Base-by-base conservation (phyloP, 495 filamentous ascomycete genomes). In the Aspergillus cristatus region DNA sequence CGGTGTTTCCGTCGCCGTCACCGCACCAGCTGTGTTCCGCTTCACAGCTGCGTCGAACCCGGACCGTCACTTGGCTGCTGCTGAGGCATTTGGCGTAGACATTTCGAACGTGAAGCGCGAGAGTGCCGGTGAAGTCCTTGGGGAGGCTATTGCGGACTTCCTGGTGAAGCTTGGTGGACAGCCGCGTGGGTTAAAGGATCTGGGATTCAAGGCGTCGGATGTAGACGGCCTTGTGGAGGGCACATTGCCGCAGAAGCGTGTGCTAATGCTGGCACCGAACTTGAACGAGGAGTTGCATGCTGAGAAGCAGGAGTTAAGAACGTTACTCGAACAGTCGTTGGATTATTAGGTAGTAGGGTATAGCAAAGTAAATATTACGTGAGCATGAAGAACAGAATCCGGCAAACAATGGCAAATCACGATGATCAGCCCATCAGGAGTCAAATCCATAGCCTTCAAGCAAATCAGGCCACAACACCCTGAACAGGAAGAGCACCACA, bases 1-100 rank as follows among this genome's bases (percentile, higher is more conserved):
- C 63, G 93, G 93, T 15, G 91, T 98, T 24, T 84, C 80, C 1
- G 91, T 98, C 0, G 91, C 91, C 14, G 90, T 98, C 4, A 91
- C 88, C 1, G 89, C 93, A 0, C 91, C 93, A 0, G 82, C 88
- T 0, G 91, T 97, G 7, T 98, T 98, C 74, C 72, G 74, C 3
- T 97, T 97, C 60, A 98, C 90, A 0, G 93, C 72, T 0, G 70
- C 90, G 0, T 86, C 82, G 1, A 94, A 96, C 49, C 91, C 91
- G 0, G 86, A 94, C 7, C 79, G 91, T 1, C 91, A 98, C 58
- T 62, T 97, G 11, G 76, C 74, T 1, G 93, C 89, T 5, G 91
- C 93, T 1, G 87, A 94, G 62, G 76, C 70, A 0, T 97, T 98
- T 39, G 91, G 91, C 1, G 82, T 94, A 2, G 90, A 98, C 41